Base-by-base conservation (phyloP, 2,329 filamentous ascomycete genomes). In the Fusarium sp. region DNA sequence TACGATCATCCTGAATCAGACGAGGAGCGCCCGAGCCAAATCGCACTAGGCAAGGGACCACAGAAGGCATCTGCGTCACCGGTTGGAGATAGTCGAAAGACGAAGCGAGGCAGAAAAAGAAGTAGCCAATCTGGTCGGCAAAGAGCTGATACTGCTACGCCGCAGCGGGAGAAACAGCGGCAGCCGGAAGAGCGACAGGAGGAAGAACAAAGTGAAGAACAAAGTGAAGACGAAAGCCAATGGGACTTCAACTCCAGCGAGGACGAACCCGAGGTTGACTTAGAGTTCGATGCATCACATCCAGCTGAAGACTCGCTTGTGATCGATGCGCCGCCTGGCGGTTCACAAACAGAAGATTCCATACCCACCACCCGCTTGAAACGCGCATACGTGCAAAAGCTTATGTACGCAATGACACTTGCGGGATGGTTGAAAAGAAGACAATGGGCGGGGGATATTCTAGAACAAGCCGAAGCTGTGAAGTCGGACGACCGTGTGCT, bases 241-340 rank as follows among this genome's bases (percentile, higher is more conserved):
- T 8, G 30, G 13, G 37, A 57, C 14, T 44, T n/a, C 24, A 4
- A 53, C 12, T 54, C 22, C 2, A 40, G 20, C 20, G 24, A 41
- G 6, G 37, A 46, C 12, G 54, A 72, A n/a, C 12, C 45, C 12
- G 41, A 30, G 14, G 34, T 29, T 2, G 59, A 57, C 34, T 18
- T 48, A 27, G 44, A 62, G 34, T n/a, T 11, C 12, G 49, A 64
- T 27, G 9, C 9, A 34, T 45, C 52, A 8, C 10, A 49, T 20
- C 7, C 30, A 11, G 34, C 16, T 6, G 61, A 74, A 24, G 71
- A 75, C 37, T 74, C 74, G 13, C 47, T 76, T 24, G n/a, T 71
- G 11, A 47, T 76, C 34, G 61, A 61, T 12, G 25, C 61, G 12
- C 70, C 68, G n/a, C 24, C 56, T 3, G 53, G 66, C 24, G 20